These are phyloP conservation scores for Fusarium sp. DNA, from an alignment of 2,329 filamentous ascomycete genomes.

Conservation along the genomic window DNA sequence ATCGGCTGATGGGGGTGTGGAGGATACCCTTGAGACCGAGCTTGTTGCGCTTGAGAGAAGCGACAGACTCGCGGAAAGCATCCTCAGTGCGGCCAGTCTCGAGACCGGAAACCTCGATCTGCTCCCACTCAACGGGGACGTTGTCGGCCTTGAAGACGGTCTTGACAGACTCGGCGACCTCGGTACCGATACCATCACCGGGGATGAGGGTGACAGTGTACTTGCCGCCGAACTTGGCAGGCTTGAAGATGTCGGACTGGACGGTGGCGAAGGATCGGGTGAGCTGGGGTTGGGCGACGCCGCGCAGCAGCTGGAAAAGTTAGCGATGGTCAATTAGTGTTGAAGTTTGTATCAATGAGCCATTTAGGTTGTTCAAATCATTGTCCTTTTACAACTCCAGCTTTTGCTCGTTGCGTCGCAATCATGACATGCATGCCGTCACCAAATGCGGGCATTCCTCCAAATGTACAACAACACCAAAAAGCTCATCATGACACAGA, in stretches of 20 bases:
- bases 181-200: slow-evolving; percentile 97
- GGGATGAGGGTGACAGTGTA: slow-evolving; percentile 99
- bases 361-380: slow-evolving; percentile 2
- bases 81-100: slow-evolving; percentile 89
- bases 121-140: slow-evolving; percentile 98
- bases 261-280: slow-evolving; percentile 80
- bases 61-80: slow-evolving; percentile 94
- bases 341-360: neutral
- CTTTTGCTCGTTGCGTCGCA: slow-evolving; percentile 8
- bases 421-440: slow-evolving; percentile 35
- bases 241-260: slow-evolving; percentile 97
- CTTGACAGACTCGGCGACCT: slow-evolving; percentile 98
- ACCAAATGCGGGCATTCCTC: neutral
- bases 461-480: neutral
- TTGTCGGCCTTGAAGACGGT: slow-evolving; percentile 99
- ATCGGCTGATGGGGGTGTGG: slow-evolving; percentile 95
- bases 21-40: slow-evolving; percentile 98
- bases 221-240: slow-evolving; percentile 98
- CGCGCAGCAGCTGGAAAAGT: slow-evolving; percentile 63
- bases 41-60: slow-evolving; percentile 98
- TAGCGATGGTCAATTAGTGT: slow-evolving; percentile 40
- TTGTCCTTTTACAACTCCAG: slow-evolving; percentile 5
- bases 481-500: slow-evolving; percentile 18
- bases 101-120: slow-evolving; percentile 94
- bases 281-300: slow-evolving; percentile 61